Conservation (phyloP, 1,139 yeast species). For the Hyphopichia fennica region DNA sequence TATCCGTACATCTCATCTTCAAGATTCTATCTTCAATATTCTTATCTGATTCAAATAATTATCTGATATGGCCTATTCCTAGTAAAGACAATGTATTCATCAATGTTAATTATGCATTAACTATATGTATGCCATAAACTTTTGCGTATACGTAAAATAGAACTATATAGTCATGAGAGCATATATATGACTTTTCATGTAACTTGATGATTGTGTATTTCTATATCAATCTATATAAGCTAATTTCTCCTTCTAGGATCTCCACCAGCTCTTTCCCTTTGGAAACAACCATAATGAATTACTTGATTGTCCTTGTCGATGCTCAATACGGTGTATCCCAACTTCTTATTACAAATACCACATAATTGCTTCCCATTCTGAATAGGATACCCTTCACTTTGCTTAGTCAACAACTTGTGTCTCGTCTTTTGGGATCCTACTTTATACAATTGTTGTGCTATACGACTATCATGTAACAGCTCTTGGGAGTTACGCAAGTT, state of each 20-base stretch:
- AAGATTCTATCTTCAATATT: too few species aligned
- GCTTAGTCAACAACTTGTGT: conserved; percentile 35
- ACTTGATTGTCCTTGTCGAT: conserved; percentile 51
- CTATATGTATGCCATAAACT: too few species aligned
- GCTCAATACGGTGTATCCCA: conserved; percentile 65
- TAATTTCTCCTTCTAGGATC: not conserved
- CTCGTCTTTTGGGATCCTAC: conserved; percentile 36
- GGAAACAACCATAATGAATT: conserved; percentile 69
- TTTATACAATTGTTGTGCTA: conserved; percentile 35
- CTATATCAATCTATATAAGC: not conserved
- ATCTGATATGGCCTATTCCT: too few species aligned
- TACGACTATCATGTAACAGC: conserved; percentile 23
- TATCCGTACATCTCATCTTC: too few species aligned
- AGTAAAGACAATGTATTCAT: too few species aligned
- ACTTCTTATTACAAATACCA: conserved; percentile 55
- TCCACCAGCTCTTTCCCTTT: conserved; percentile 3
- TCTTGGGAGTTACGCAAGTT: conserved; percentile 40
- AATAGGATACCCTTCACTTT: conserved; percentile 37
- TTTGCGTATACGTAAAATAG: too few species aligned
- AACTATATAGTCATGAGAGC: too few species aligned
- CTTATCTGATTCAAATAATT: too few species aligned
- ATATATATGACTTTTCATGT: not conserved
- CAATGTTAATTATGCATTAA: too few species aligned
- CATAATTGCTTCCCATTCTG: conserved; percentile 48
- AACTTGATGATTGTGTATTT: not conserved